A percentile compares a stretch with the other conserved stretches of the same genome.
phyloP scores from a whole-genome alignment of 192 early-diverging fungal genomes.

The Mortierella antarctica region DNA sequence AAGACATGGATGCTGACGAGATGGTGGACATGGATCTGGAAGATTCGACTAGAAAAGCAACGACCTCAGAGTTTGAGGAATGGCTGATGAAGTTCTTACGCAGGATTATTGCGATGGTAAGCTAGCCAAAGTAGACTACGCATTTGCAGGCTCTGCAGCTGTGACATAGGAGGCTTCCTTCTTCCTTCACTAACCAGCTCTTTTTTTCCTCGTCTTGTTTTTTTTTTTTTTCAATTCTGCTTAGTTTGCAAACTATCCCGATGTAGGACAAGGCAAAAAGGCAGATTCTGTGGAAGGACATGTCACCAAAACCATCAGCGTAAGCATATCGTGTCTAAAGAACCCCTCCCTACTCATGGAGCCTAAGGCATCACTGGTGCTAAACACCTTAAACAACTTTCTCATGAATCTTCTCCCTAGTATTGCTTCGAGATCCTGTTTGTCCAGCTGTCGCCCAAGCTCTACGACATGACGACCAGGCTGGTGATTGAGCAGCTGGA shows the following conservation, averaged over 20 bases:
- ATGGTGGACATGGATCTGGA: conserved; percentile 70
- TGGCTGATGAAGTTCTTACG: conserved; percentile 89
- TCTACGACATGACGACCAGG: conserved; percentile 71
- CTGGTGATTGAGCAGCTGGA: conserved; percentile 71
- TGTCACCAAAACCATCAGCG: conserved; percentile 33
- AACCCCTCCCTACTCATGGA: neutral
- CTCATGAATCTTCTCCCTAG: conserved; percentile 28
- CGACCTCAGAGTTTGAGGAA: conserved; percentile 87
- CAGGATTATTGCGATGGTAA: conserved; percentile 79
- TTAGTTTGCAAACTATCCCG: conserved; percentile 53
- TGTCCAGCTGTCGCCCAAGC: conserved; percentile 69
- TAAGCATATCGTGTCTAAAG: neutral
- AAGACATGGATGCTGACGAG: conserved; percentile 57
- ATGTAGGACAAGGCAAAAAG: conserved; percentile 25
- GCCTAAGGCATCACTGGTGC: neutral
- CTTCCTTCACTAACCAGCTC: neutral
- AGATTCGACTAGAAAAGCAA: conserved; percentile 72
- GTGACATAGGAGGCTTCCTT: neutral
- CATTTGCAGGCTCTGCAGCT: neutral
- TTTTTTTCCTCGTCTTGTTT: neutral
- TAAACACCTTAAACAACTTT: too few relatives aligned
- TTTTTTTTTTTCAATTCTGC: neutral
- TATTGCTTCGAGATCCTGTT: conserved; percentile 77
- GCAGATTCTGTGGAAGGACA: conserved; percentile 33
- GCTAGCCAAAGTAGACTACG: conserved; percentile 28